These are phyloP conservation scores for Hansfordia pulvinata DNA, from an alignment of 2,329 filamentous ascomycete genomes.

Conservation along the genomic window DNA sequence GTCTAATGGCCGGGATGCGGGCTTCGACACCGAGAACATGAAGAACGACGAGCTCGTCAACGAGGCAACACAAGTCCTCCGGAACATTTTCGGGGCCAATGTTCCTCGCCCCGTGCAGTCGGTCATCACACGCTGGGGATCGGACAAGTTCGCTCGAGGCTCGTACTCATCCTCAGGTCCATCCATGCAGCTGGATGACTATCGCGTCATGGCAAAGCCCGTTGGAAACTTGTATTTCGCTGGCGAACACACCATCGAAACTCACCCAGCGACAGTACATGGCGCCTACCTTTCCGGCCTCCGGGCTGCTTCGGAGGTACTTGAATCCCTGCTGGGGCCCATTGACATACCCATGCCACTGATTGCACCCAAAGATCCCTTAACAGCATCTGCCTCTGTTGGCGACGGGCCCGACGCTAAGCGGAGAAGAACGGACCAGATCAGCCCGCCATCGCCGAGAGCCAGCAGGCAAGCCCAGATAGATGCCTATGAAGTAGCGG, in stretches of 20 bases:
- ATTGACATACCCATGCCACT: conserved; percentile 67
- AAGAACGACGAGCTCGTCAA: conserved; percentile 62
- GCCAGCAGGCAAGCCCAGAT: conserved; percentile 37
- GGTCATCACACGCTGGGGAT: conserved; percentile 84
- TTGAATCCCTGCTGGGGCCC: conserved; percentile 68
- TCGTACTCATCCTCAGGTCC: conserved; percentile 92
- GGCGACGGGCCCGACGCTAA: no score
- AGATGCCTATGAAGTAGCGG: conserved; percentile 41
- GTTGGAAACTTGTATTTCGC: conserved; percentile 89
- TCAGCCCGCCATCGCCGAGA: conserved; percentile 19
- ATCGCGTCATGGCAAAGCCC: conserved; percentile 76
- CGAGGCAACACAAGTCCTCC: conserved; percentile 70
- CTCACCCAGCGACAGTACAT: conserved; percentile 92
- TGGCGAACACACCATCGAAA: conserved; percentile 90
- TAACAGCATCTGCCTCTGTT: conserved; percentile 10
- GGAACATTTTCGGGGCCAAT: conserved; percentile 55
- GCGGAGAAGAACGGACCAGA: no score
- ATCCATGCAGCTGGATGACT: conserved; percentile 71
- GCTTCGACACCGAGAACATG: conserved; percentile 70
- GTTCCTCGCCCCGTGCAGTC: conserved; percentile 74
- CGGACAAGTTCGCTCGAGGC: conserved; percentile 80
- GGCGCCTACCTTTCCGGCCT: conserved; percentile 91
- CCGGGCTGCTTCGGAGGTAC: conserved; percentile 74
- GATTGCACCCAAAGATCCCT: conserved; percentile 48
- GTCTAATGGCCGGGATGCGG: conserved; percentile 90